These are phyloP conservation scores for Corchorus capsularis DNA, from an alignment of 345 rosid species.

Conservation along the genomic window DNA sequence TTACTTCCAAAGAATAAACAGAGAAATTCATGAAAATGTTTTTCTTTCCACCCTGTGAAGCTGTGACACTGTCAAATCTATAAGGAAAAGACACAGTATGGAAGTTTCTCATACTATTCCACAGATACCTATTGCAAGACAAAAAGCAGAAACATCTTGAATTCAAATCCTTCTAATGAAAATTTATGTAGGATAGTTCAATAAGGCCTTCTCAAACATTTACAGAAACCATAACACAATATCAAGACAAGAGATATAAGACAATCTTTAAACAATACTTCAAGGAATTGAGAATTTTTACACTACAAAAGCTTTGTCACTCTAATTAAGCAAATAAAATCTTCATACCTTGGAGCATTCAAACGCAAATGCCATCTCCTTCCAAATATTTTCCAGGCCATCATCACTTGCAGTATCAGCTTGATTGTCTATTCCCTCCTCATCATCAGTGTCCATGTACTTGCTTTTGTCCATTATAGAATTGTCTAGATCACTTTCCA, in stretches of 20 bases:
- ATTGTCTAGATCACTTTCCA: not conserved
- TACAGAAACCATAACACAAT: not conserved
- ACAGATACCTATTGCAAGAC: no score
- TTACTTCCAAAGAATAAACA: not conserved
- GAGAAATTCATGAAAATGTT: not conserved
- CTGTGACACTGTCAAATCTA: not conserved
- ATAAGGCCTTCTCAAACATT: not conserved
- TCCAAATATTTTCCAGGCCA: slow-evolving; percentile 61
- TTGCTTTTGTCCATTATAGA: no score
- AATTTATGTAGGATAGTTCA: not conserved
- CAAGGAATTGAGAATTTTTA: not conserved
- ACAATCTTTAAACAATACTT: not conserved
- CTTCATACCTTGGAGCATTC: slow-evolving; percentile 53
- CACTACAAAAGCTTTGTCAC: no score
- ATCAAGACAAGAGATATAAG: not conserved
- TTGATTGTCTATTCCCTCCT: not conserved
- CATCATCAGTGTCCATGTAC: slow-evolving; percentile 19
- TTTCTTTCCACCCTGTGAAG: no score
- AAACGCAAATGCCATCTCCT: slow-evolving; percentile 57
- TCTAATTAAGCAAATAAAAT: not conserved
- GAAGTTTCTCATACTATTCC: no score
- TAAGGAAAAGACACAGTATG: not conserved
- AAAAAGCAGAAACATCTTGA: not conserved
- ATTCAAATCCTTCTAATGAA: not conserved
- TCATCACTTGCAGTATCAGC: slow-evolving; percentile 47